phyloP scores from a whole-genome alignment of 2,329 filamentous ascomycete genomes.

The Hansfordia pulvinata region DNA sequence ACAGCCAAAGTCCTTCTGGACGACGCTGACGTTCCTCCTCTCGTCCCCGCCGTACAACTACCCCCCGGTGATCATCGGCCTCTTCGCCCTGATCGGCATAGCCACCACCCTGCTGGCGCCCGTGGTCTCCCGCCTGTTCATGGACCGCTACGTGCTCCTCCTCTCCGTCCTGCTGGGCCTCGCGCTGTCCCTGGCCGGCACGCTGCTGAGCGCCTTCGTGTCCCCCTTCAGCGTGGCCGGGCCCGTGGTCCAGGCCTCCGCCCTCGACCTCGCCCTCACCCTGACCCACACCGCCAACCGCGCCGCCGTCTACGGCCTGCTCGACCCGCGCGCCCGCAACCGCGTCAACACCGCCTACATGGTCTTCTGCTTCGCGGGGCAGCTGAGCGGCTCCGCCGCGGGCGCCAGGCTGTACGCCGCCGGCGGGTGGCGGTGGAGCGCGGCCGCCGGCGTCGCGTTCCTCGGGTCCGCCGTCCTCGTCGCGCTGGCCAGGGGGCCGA shows the following conservation, averaged over 20 bases:
- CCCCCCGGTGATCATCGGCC: slow-evolving; percentile 52
- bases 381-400: slow-evolving; percentile 39
- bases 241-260: slow-evolving; percentile 57
- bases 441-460: slow-evolving; percentile 34
- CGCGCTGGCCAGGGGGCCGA: slow-evolving; percentile 35
- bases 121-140: slow-evolving; percentile 54
- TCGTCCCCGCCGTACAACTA: slow-evolving; percentile 57
- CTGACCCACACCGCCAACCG: slow-evolving; percentile 64
- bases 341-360: slow-evolving; percentile 74
- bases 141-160: slow-evolving; percentile 55
- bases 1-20: slow-evolving; percentile 55
- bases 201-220: slow-evolving; percentile 54
- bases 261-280: slow-evolving; percentile 60
- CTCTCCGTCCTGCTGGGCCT: slow-evolving; percentile 54
- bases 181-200: slow-evolving; percentile 42
- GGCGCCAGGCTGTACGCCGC: slow-evolving; percentile 40
- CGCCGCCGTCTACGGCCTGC: slow-evolving; percentile 52
- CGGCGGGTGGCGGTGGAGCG: slow-evolving; percentile 41
- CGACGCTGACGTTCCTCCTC: slow-evolving; percentile 68
- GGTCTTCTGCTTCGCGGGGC: slow-evolving; percentile 61
- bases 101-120: slow-evolving; percentile 54
- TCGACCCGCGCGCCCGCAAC: slow-evolving; percentile 60
- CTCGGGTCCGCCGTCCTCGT: slow-evolving; percentile 31
- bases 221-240: slow-evolving; percentile 55
- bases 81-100: slow-evolving; percentile 70